Percentiles rank a stretch among this genome's conserved stretches.
Evolutionary conservation across 768 basidiomycete genomes (phyloP).

Genomic region (Dendrothele bispora): DNA sequence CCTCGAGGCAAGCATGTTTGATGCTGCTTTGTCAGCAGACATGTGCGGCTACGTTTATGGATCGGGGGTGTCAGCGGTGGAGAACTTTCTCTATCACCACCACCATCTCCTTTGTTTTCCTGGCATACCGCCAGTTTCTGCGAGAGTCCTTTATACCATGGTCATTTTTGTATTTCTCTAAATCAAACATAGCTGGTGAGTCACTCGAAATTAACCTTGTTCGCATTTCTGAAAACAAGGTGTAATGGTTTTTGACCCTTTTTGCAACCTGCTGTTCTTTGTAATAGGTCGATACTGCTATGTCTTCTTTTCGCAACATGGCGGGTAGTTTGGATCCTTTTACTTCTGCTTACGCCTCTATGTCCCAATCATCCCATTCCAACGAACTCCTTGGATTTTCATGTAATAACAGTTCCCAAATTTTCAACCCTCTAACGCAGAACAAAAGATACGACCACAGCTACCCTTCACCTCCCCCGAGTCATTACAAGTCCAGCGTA

Average conservation of each 20-base stretch:
- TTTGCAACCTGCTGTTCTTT: background rate
- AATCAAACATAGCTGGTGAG: background rate
- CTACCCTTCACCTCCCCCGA: background rate
- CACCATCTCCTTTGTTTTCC: background rate
- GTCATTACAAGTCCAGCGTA: background rate
- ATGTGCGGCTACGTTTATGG: background rate
- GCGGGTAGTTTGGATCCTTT: background rate
- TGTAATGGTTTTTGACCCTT: background rate
- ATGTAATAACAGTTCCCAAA: background rate
- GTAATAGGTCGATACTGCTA: background rate
- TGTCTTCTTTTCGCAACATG: background rate
- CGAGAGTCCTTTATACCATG: background rate
- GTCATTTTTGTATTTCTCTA: background rate
- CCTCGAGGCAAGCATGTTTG: too few relatives aligned
- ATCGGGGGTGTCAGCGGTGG: background rate
- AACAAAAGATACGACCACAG: background rate
- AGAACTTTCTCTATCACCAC: background rate
- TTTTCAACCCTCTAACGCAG: background rate
- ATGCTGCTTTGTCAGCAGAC: too few relatives aligned
- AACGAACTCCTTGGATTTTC: background rate
- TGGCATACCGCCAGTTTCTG: background rate
- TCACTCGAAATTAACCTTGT: background rate
- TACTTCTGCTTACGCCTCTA: background rate
- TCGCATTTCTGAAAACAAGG: background rate
- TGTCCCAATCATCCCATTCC: background rate